Evolutionary conservation across 305 asterid species (phyloP), one percentile per base, ranked within the genome.

Genomic region (Solanum hybrid): DNA sequence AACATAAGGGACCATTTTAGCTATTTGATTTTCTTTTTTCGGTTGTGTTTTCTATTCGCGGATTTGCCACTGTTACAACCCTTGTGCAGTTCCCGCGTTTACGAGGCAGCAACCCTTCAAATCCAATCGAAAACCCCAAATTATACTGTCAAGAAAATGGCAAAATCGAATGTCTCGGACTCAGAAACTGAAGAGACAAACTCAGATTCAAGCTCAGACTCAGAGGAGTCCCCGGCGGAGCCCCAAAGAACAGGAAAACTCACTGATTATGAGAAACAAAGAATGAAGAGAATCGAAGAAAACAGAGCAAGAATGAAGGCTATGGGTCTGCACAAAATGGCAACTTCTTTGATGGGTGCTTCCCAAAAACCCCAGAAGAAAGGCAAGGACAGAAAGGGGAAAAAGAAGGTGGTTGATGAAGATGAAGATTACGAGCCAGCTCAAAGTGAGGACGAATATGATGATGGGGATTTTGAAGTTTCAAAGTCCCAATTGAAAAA

Each of bases 341-440:
- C 98, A 1, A 90, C 42, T 86, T 92, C 95, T 29, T 93, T 96
- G 64, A 91, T 85, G 92, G 93, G 90, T 64, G 90, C 95, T 76
- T 89, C 92, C 87, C 91, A 71, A 19, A 93, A 94, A 90, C 0
- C 91, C 42, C 90, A 90, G 77, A 95, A 93, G n/a, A 93, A 85
- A 91, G 88, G 69, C 14, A 78, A 19, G 76, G 95, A 89, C 36
- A 90, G 84, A 86, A 95, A 94, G 92, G 95, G 95, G 10, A 95
- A 94, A 92, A 93, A 89, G 76, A 94, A 93, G 88, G 82, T 91
- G 78, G 91, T 36, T 81, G 93, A 91, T 90, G 97, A 92, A 37
- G 95, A 94, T 71, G 98, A 94, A 87, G 99, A 95, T 79, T 98
- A 97, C 75, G 98, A 97, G 88, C 98, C 98, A 29, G 90, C 91